Base-by-base conservation (phyloP, 805 yeast genomes). In the Candida vaughaniae region DNA sequence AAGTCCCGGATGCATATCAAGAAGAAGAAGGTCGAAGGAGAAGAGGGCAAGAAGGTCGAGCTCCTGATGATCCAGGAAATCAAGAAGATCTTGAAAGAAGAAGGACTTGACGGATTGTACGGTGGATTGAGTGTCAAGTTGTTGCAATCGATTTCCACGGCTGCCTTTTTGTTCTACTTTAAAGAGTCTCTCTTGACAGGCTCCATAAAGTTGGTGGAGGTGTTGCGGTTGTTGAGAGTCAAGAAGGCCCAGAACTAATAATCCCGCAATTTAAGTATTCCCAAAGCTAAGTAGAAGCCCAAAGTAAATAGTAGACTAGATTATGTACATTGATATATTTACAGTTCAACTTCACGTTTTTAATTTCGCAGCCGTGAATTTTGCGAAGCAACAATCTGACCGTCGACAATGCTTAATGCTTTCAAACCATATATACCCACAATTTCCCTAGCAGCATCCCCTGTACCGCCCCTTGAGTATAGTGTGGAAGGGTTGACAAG, bases 141-240 rank as follows among this genome's bases (percentile, higher is more conserved):
- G 43, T 60, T 82, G 17, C 98, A 90, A 64, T 79, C 90, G 42
- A 88, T 91, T 31, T 58, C 83, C 40, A 88, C 95, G 26, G 91
- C 96, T 2, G 96, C 96, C 1, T 85, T 90, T 51, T 70, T 90
- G 53, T 90, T 90, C 56, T 85, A 81, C 61, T 88, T 90, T 66
- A 90, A 90, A 64, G 96, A 90, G 60, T 89, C 85, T 60, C 74
- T 89, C 47, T 79, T 84, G 40, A 54, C 68, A 3, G 71, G 82
- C 31, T 76, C 86, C 31, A 69, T 81, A 35, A 63, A 62, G 38
- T 44, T 83, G 35, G 71, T 85, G 40, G 71, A 66, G 36, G 44
- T 79, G 9, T 48, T 73, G 32, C 42, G 49, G 35, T 35, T 61
- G 26, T 47, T 58, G 40, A 55, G 38, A 30, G 16, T 58, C 29